Percentiles rank a stretch among this genome's conserved stretches.
phyloP scores from a whole-genome alignment of 805 yeast species.

The Wickerhamiella brachini region DNA sequence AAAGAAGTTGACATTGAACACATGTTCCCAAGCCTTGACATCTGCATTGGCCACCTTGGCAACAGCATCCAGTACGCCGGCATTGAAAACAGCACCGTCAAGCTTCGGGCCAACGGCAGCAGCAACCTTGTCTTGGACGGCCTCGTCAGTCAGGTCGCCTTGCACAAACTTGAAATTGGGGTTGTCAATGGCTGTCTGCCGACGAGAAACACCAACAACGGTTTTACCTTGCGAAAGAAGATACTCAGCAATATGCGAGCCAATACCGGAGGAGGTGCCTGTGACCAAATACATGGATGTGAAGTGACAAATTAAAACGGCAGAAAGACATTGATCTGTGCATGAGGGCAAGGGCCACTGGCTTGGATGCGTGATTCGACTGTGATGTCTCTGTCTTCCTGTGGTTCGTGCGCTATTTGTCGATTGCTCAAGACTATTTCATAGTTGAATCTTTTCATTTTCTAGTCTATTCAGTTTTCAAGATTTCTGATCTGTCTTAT shows the following conservation, averaged over 20 bases:
- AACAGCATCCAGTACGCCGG: constrained; percentile 74
- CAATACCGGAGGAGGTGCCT: constrained; percentile 46
- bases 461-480: too few relatives aligned
- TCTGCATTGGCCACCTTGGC: constrained; percentile 31
- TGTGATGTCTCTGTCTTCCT: too few relatives aligned
- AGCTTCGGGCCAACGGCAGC: constrained; percentile 23
- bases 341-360: background rate
- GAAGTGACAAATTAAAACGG: background rate
- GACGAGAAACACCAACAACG: constrained; percentile 64
- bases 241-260: constrained; percentile 52
- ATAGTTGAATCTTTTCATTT: too few relatives aligned
- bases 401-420: too few relatives aligned
- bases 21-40: constrained; percentile 48
- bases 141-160: constrained; percentile 41
- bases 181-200: constrained; percentile 33
- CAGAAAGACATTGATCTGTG: background rate
- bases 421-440: too few relatives aligned
- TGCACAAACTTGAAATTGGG: constrained; percentile 26
- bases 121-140: constrained; percentile 22
- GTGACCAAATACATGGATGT: constrained; percentile 14
- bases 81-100: constrained; percentile 45
- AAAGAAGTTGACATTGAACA: constrained; percentile 68
- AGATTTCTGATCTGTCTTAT: too few relatives aligned
- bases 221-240: constrained; percentile 31
- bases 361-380: too few relatives aligned